Evolutionary conservation across 2,329 filamentous ascomycete species (phyloP).

Genomic region (Aspergillus cejpii): DNA sequence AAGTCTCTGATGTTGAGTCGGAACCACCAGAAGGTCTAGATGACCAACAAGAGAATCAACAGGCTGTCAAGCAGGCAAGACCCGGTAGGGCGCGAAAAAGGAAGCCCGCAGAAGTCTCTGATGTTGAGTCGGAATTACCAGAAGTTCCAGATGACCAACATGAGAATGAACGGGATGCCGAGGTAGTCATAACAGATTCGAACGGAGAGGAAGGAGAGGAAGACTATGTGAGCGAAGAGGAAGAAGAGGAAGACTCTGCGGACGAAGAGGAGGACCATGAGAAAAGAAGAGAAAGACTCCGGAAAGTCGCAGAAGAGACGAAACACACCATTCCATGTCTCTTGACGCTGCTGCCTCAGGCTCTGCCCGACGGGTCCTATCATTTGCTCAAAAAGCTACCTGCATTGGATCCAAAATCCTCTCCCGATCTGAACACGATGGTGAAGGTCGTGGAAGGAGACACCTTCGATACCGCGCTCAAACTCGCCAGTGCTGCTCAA

Average conservation of each 20-base stretch:
- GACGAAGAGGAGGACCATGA: background rate
- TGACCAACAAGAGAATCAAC: too few species aligned
- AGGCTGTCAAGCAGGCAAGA: background rate
- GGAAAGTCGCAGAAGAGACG: constrained; percentile 45
- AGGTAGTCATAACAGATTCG: background rate
- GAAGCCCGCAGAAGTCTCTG: background rate
- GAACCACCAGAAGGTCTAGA: too few species aligned
- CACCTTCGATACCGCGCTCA: constrained; percentile 52
- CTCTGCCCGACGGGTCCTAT: constrained; percentile 35
- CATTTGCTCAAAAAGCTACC: constrained; percentile 36
- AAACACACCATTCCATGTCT: constrained; percentile 44
- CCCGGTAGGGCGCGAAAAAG: background rate
- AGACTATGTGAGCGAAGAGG: background rate
- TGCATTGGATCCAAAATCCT: constrained; percentile 38
- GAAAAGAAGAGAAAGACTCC: constrained; percentile 27
- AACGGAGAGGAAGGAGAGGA: too few species aligned
- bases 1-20: too few species aligned
- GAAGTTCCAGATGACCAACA: background rate
- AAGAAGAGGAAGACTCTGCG: too few species aligned
- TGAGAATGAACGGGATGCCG: background rate
- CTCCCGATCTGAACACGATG: constrained; percentile 37
- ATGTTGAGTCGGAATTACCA: background rate
- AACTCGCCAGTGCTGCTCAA: constrained; percentile 22
- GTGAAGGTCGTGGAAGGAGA: constrained; percentile 53
- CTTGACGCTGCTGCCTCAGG: constrained; percentile 41